These are phyloP conservation scores for Dryas drummondii DNA, from an alignment of 306 rosid species.

Conservation along the genomic window DNA sequence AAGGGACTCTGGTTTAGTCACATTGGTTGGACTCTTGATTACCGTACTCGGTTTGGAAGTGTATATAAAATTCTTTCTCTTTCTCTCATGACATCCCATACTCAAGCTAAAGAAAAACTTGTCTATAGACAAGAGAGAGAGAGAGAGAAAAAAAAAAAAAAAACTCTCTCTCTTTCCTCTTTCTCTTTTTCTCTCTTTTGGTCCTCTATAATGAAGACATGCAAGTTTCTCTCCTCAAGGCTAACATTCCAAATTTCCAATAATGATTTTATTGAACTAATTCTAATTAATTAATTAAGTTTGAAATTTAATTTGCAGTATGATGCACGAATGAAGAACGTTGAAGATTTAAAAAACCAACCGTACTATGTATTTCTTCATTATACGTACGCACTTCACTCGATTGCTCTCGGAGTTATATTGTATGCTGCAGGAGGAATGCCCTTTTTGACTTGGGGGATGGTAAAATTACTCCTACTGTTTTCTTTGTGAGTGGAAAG, in stretches of 20 bases:
- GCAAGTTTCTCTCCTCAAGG: too few relatives aligned
- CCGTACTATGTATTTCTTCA: conserved; percentile 57
- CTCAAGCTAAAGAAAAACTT: too few relatives aligned
- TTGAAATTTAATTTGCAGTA: conserved; percentile 43
- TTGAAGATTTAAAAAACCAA: conserved; percentile 69
- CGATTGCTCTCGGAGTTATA: conserved; percentile 65
- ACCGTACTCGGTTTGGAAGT: conserved; percentile 46
- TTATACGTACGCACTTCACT: conserved; percentile 60
- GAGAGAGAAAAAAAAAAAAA: too few relatives aligned
- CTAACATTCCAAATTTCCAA: too few relatives aligned
- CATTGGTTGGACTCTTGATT: conserved; percentile 78
- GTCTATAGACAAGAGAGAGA: neutral
- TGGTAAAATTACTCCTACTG: conserved; percentile 44
- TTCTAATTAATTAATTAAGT: neutral
- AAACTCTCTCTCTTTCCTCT: too few relatives aligned
- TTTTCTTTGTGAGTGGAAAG: neutral
- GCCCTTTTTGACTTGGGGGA: conserved; percentile 83
- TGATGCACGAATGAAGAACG: conserved; percentile 59
- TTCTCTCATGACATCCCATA: neutral
- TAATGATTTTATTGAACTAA: neutral
- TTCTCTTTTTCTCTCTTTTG: too few relatives aligned
- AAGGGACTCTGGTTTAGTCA: conserved; percentile 94
- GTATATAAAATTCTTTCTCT: conserved; percentile 31
- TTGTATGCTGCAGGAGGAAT: conserved; percentile 68
- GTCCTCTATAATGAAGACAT: too few relatives aligned